These are phyloP conservation scores for Candida khao-thaluensis DNA, from an alignment of 805 yeast species.

Conservation along the genomic window DNA sequence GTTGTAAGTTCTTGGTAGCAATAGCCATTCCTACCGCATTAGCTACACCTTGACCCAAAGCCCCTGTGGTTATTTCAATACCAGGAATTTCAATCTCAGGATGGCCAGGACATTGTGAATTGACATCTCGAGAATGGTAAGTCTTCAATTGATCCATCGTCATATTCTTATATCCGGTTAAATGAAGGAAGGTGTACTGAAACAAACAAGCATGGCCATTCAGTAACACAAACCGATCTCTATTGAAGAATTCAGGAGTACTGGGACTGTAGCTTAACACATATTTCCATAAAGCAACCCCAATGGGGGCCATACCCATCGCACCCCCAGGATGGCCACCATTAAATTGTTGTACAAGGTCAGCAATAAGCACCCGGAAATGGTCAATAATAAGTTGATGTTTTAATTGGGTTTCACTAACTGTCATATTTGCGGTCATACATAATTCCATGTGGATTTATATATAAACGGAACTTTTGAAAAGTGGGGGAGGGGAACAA, in stretches of 20 bases:
- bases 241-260: constrained; percentile 32
- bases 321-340: constrained; percentile 45
- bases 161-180: constrained; percentile 33
- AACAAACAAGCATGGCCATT: constrained; percentile 39
- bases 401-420: constrained; percentile 2
- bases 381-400: constrained; percentile 22
- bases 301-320: constrained; percentile 43
- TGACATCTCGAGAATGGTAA: constrained; percentile 27
- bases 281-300: constrained; percentile 35
- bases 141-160: constrained; percentile 32
- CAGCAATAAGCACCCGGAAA: constrained; percentile 31
- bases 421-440: constrained; percentile 3
- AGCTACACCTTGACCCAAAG: constrained; percentile 44
- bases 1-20: constrained; percentile 34
- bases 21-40: constrained; percentile 42
- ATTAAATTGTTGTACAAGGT: constrained; percentile 24
- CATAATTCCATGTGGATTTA: too few relatives aligned
- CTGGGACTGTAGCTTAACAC: constrained; percentile 24
- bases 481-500: too few relatives aligned
- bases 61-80: constrained; percentile 40
- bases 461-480: too few relatives aligned
- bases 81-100: constrained; percentile 40
- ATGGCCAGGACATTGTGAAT: constrained; percentile 36
- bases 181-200: constrained; percentile 28
- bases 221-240: constrained; percentile 38